Evolutionary conservation across 768 basidiomycete genomes (phyloP).

Genomic region (Daedaleopsis sinensis): DNA sequence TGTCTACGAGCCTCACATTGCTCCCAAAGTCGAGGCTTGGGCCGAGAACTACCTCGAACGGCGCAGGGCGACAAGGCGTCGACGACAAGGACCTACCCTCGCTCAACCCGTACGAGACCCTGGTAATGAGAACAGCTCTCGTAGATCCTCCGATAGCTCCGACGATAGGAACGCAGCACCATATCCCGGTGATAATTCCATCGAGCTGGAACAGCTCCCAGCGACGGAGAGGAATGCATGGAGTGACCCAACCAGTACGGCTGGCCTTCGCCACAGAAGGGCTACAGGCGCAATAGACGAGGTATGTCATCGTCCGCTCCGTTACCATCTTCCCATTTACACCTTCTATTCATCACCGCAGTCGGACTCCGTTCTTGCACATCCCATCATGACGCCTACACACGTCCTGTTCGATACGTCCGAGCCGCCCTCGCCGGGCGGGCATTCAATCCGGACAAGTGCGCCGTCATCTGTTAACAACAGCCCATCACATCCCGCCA

Average conservation of each 20-base stretch:
- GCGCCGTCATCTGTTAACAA: not conserved
- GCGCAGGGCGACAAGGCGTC: slow-evolving; percentile 32
- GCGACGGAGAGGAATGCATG: slow-evolving; percentile 55
- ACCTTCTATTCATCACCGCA: slow-evolving; percentile 22
- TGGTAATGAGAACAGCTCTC: slow-evolving; percentile 17
- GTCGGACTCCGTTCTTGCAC: slow-evolving; percentile 50
- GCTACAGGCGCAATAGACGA: slow-evolving; percentile 47
- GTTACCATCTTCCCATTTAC: not conserved
- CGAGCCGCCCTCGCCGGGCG: slow-evolving; percentile 13
- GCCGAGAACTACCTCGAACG: slow-evolving; percentile 36
- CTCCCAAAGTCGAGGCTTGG: slow-evolving; percentile 57
- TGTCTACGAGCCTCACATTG: slow-evolving; percentile 72
- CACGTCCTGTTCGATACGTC: slow-evolving; percentile 48
- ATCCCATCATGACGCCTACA: slow-evolving; percentile 50
- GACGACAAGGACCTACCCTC: slow-evolving; percentile 30
- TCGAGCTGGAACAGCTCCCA: slow-evolving; percentile 58
- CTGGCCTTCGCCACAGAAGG: slow-evolving; percentile 23
- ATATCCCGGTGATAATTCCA: slow-evolving; percentile 24
- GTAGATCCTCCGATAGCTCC: slow-evolving; percentile 2
- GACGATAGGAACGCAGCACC: slow-evolving; percentile 6
- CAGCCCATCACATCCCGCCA: slow-evolving; percentile 8
- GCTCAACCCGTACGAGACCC: slow-evolving; percentile 16
- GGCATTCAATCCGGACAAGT: not conserved
- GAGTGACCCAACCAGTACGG: slow-evolving; percentile 45
- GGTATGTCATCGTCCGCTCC: slow-evolving; percentile 36